These are phyloP conservation scores for Magnusiomyces sp. DNA, from an alignment of 1,139 yeast species.

Conservation along the genomic window DNA sequence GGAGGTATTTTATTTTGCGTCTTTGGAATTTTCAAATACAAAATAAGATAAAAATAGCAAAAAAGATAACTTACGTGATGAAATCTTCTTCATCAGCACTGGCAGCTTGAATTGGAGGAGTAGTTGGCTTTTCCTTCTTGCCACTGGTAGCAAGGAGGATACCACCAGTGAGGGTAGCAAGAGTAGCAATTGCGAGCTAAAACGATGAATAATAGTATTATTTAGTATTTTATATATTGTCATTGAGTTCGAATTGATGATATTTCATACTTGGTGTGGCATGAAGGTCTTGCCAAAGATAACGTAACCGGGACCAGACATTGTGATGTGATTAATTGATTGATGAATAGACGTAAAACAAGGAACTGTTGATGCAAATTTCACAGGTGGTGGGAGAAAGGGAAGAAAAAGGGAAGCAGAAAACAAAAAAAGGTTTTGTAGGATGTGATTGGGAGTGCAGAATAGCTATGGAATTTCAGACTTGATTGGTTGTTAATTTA, in stretches of 20 bases:
- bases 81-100: slow-evolving; percentile 87
- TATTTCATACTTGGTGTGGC: slow-evolving; percentile 48
- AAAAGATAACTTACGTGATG: slow-evolving; percentile 34
- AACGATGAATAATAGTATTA: not conserved
- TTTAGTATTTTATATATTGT: not conserved
- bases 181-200: slow-evolving; percentile 33
- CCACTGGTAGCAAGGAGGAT: slow-evolving; percentile 25
- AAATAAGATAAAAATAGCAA: slow-evolving; percentile 1
- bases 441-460: not conserved
- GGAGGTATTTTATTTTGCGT: not conserved
- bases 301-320: slow-evolving; percentile 69
- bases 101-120: slow-evolving; percentile 65
- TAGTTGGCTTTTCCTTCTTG: slow-evolving; percentile 42
- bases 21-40: not conserved
- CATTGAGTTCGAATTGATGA: not conserved
- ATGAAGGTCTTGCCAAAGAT: slow-evolving; percentile 70
- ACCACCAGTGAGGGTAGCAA: slow-evolving; percentile 27
- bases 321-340: slow-evolving; percentile 24
- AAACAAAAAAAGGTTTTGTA: slow-evolving; percentile 1
- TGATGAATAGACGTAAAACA: no score
- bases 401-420: slow-evolving; percentile 1
- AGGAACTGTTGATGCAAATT: no score
- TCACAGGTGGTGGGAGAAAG: not conserved
- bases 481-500: slow-evolving; percentile 1
- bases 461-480: not conserved